phyloP scores from a whole-genome alignment of 2,329 filamentous ascomycete genomes.

The Claviceps arundinis region DNA sequence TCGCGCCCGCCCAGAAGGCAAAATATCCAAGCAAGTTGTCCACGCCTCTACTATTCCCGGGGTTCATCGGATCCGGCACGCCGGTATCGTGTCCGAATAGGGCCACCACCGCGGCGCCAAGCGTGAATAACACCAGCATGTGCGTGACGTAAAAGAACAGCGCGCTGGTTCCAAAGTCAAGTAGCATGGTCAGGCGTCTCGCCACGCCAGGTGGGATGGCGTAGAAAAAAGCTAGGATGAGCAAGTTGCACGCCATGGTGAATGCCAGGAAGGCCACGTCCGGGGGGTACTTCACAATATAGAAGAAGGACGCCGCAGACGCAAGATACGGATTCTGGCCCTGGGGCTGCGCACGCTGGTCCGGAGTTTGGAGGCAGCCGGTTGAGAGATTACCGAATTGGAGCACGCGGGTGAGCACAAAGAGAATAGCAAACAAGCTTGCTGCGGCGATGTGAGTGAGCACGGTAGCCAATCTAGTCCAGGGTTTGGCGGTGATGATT shows the following conservation, averaged over 20 bases:
- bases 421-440: conserved; percentile 21
- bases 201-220: conserved; percentile 19
- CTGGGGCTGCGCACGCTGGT: conserved; percentile 17
- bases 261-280: conserved; percentile 32
- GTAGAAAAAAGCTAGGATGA: conserved; percentile 25
- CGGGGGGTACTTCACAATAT: conserved; percentile 32
- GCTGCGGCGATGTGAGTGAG: conserved; percentile 18
- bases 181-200: conserved; percentile 19
- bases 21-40: conserved; percentile 25
- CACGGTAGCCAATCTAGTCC: conserved; percentile 14
- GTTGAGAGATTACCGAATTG: conserved; percentile 31
- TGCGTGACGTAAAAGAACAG: conserved; percentile 33
- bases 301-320: conserved; percentile 30
- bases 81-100: conserved; percentile 23
- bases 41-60: conserved; percentile 17
- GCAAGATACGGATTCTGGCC: conserved; percentile 26
- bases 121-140: conserved; percentile 19
- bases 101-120: conserved; percentile 13
- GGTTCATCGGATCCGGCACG: conserved; percentile 13
- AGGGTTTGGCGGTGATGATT: conserved; percentile 20
- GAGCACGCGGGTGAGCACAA: conserved; percentile 27
- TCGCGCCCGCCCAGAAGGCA: conserved; percentile 19
- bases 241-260: conserved; percentile 24
- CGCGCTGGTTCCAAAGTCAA: conserved; percentile 31
- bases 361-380: conserved; percentile 26